Evolutionary conservation across 352 stramenopile species (phyloP).

Genomic region (Pythium guiyangense): DNA sequence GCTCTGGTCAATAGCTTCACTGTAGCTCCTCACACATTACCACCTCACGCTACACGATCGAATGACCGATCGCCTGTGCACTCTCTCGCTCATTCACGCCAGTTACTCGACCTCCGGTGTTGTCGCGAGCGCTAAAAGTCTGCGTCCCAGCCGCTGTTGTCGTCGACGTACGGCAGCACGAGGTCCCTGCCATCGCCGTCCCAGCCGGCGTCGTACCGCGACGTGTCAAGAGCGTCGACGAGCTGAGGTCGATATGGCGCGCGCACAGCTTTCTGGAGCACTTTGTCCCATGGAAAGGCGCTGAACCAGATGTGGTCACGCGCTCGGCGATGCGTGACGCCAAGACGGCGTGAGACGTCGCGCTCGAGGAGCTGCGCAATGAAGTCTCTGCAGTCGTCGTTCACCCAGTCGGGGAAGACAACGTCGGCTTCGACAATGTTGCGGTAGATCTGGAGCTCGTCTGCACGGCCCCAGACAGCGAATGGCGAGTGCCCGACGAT

Average conservation of each 20-base stretch:
- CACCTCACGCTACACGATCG: too few relatives aligned
- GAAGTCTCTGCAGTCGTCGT: constrained; percentile 87
- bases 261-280: constrained; percentile 83
- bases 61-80: too few relatives aligned
- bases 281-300: constrained; percentile 85
- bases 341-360: constrained; percentile 86
- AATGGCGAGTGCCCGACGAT: constrained; percentile 87
- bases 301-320: constrained; percentile 91
- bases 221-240: constrained; percentile 86
- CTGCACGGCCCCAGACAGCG: constrained; percentile 89
- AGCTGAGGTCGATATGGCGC: constrained; percentile 90
- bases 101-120: too few relatives aligned
- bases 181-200: constrained; percentile 42
- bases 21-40: too few relatives aligned
- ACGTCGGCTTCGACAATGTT: constrained; percentile 91
- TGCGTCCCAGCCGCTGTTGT: constrained; percentile 73
- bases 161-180: constrained; percentile 37
- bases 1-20: too few relatives aligned
- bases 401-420: constrained; percentile 88
- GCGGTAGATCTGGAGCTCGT: constrained; percentile 92
- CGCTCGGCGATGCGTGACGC: constrained; percentile 85
- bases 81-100: too few relatives aligned
- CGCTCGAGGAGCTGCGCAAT: constrained; percentile 90
- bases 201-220: constrained; percentile 88
- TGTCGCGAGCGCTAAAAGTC: constrained; percentile 54